A percentile compares a stretch with the other conserved stretches of the same genome.
phyloP scores from a whole-genome alignment of 2,329 filamentous ascomycete genomes.

The Aphanocladium album region DNA sequence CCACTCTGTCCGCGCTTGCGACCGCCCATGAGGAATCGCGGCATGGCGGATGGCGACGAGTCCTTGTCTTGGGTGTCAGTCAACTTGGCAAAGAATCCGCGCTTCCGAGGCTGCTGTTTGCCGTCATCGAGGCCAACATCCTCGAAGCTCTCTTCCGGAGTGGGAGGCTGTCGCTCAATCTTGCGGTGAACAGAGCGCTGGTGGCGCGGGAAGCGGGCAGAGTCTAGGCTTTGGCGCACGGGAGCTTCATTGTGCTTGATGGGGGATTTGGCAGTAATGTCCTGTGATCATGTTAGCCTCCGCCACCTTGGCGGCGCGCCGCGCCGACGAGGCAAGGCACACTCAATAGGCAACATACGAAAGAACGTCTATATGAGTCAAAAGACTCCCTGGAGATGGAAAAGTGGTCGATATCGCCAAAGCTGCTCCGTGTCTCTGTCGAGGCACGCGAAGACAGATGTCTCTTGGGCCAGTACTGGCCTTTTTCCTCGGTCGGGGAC shows the following conservation, averaged over 20 bases:
- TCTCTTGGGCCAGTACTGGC: constrained; percentile 61
- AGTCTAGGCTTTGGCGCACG: constrained; percentile 78
- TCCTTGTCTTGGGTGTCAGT: constrained; percentile 50
- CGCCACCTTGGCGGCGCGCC: background rate
- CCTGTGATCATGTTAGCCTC: constrained; percentile 45
- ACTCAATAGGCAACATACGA: constrained; percentile 54
- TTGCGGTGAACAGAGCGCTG: constrained; percentile 56
- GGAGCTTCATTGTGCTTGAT: constrained; percentile 54
- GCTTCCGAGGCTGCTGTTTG: constrained; percentile 48
- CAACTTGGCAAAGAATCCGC: constrained; percentile 72
- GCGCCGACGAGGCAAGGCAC: background rate
- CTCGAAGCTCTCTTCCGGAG: constrained; percentile 77
- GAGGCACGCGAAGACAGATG: constrained; percentile 49
- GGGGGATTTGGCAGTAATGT: constrained; percentile 84
- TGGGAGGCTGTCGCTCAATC: constrained; percentile 57
- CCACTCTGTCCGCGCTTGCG: constrained; percentile 63
- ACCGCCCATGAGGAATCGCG: constrained; percentile 63
- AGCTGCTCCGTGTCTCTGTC: constrained; percentile 53
- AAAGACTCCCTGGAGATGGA: constrained; percentile 95
- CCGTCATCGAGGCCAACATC: constrained; percentile 83
- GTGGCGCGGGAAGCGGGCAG: constrained; percentile 57
- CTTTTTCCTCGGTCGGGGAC: constrained; percentile 81
- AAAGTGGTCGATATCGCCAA: constrained; percentile 85
- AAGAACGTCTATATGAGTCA: constrained; percentile 91
- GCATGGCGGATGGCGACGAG: constrained; percentile 33